Base-by-base conservation (phyloP, 192 early-diverging fungal genomes). In the Polychytrium aggregatum region DNA sequence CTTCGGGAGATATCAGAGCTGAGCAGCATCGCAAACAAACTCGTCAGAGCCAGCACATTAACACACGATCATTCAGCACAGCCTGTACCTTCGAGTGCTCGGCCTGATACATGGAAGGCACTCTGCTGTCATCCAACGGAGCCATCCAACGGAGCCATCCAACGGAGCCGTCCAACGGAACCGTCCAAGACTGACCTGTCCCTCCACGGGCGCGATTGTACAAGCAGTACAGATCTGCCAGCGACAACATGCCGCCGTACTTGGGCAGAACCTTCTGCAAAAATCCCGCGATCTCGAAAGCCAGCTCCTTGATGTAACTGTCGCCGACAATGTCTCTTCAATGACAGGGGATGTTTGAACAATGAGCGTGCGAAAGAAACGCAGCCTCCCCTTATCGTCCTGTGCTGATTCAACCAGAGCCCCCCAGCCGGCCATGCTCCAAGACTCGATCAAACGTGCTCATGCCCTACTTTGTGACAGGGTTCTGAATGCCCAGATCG, bases 171-270 rank as follows among this genome's bases (percentile, higher is more conserved):
- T 46, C 64, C 61, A n/a, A 37, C 18, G 18, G 37, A 29, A 20
- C 30, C 1, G 33, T 18, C n/a, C 3, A 16, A 36, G 16, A 36
- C 27, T 26, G 58, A 69, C 43, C 68, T 79, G 79, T 79, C 49
- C 82, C 82, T 8, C 92, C 91, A 40, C 94, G 79, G 5, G 91
- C 94, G 2, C 90, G 81, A 59, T 98, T 98, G 59, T 88, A 93
- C 35, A 98, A 55, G 56, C 92, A 96, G 62, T 93, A 98, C 8
- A 91, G 70, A 53, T 96, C 92, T 4, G 85, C 79, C 1, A 98
- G 65, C 18, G 88, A 63, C 60, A 89, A 85, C 22, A 89, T 87
- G 1, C 81, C 83, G 35, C 79, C 75, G 35, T 76, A 52, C 14
- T 72, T 67, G 18, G 65, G 59, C 10, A 92, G 64, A 21, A 87